Evolutionary conservation across 2,329 filamentous ascomycete genomes (phyloP).

Genomic region (Trichophyton rubrum): DNA sequence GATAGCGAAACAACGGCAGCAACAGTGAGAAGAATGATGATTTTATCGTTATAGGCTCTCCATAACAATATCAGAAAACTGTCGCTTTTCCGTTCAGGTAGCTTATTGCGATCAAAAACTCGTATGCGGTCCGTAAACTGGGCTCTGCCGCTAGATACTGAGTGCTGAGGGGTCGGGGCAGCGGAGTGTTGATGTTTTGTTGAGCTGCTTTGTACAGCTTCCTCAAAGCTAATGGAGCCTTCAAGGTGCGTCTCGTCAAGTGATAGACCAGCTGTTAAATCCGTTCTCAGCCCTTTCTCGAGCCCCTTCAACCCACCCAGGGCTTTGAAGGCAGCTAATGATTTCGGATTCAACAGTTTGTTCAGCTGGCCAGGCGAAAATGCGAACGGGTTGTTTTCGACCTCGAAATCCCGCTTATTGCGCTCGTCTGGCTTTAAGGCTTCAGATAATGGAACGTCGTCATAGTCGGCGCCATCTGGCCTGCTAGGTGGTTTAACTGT

Average conservation of each 20-base stretch:
- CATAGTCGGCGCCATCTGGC: slow-evolving; percentile 20
- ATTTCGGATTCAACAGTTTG: slow-evolving; percentile 86
- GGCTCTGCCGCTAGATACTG: slow-evolving; percentile 11
- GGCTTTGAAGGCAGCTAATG: slow-evolving; percentile 64
- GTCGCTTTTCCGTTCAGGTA: slow-evolving; percentile 52
- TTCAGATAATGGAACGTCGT: slow-evolving; percentile 34
- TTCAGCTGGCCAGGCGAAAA: slow-evolving; percentile 66
- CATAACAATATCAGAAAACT: slow-evolving; percentile 50
- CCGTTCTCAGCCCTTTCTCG: slow-evolving; percentile 63
- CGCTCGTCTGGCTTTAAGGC: slow-evolving; percentile 65
- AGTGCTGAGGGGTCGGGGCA: neutral
- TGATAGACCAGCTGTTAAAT: slow-evolving; percentile 62
- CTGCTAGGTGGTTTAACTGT: slow-evolving; percentile 14
- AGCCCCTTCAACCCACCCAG: slow-evolving; percentile 66
- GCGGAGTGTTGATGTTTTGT: slow-evolving; percentile 12
- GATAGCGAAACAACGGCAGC: slow-evolving; percentile 57
- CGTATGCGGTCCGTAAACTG: slow-evolving; percentile 46
- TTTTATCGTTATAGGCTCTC: slow-evolving; percentile 62
- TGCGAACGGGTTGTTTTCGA: slow-evolving; percentile 71
- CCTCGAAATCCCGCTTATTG: slow-evolving; percentile 61
- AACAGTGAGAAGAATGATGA: slow-evolving; percentile 56
- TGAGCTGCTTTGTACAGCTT: slow-evolving; percentile 40
- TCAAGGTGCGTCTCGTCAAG: slow-evolving; percentile 57
- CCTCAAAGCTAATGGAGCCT: slow-evolving; percentile 57
- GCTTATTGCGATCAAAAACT: slow-evolving; percentile 47